Evolutionary conservation across 352 stramenopile species (phyloP).

Genomic region (Globisporangium yorkense): DNA sequence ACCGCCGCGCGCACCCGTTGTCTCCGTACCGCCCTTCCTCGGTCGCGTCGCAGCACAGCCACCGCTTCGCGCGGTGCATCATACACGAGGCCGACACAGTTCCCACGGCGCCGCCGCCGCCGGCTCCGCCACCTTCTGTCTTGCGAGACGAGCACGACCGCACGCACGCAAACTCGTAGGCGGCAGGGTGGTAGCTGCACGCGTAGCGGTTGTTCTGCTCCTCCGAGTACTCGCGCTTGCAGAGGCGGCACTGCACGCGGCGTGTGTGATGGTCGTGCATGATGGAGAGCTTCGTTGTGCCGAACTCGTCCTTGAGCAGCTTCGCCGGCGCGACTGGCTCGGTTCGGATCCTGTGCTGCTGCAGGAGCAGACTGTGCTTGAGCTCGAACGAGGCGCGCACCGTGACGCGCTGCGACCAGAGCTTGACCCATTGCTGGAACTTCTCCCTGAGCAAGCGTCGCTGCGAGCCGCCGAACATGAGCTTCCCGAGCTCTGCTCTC

Average conservation of each 20-base stretch:
- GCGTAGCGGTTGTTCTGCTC: conserved; percentile 63
- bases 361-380: conserved; percentile 55
- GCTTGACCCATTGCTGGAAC: conserved; percentile 56
- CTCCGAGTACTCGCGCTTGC: conserved; percentile 59
- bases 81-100: conserved; percentile 39
- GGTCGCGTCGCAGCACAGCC: conserved; percentile 72
- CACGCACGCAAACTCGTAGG: conserved; percentile 62
- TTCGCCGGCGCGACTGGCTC: not conserved
- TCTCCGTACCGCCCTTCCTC: conserved; percentile 62
- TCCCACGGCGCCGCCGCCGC: not conserved
- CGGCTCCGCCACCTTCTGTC: not conserved
- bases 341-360: conserved; percentile 36
- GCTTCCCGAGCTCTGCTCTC: conserved; percentile 38
- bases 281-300: conserved; percentile 32
- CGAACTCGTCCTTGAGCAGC: not conserved
- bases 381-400: conserved; percentile 60
- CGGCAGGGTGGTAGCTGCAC: conserved; percentile 55
- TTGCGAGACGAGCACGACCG: conserved; percentile 42
- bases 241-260: conserved; percentile 50
- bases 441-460: conserved; percentile 29
- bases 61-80: conserved; percentile 63
- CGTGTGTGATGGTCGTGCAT: conserved; percentile 60
- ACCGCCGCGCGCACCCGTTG: conserved; percentile 48
- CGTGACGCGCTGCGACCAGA: conserved; percentile 47
- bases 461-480: conserved; percentile 44